Percentiles rank a stretch among this genome's conserved stretches.
Conservation (phyloP, 305 asterid species). For the Fraxinus angustifolia region DNA sequence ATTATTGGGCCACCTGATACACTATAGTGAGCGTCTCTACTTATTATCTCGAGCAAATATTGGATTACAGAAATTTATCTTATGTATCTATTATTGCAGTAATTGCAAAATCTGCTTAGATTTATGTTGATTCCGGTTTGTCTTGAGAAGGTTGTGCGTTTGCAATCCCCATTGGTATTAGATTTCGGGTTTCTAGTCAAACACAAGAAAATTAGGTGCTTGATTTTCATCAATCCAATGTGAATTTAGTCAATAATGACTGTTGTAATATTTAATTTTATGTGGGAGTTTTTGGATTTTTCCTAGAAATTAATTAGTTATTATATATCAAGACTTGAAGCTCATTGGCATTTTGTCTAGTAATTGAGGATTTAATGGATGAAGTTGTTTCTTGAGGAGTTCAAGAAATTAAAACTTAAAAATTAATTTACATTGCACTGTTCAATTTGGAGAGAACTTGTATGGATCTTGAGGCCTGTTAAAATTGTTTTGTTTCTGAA, state of each 20-base stretch:
- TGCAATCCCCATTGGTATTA: background rate
- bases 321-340: background rate
- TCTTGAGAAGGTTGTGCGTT: background rate
- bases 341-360: background rate
- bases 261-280: background rate
- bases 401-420: background rate
- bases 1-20: constrained; percentile 97
- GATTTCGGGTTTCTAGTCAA: background rate
- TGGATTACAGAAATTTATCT: background rate
- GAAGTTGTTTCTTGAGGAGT: background rate
- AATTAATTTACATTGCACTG: background rate
- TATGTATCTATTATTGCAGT: constrained; percentile 1
- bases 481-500: background rate
- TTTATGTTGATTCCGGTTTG: background rate
- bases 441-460: background rate
- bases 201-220: background rate
- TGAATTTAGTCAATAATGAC: background rate
- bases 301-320: background rate
- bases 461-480: background rate
- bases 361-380: background rate
- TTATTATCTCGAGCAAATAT: background rate
- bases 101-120: constrained; percentile 1
- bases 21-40: constrained; percentile 57
- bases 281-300: background rate
- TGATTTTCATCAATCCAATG: background rate